phyloP scores from a whole-genome alignment of 2,329 filamentous ascomycete species.

The Drechslerella stenobrocha region DNA sequence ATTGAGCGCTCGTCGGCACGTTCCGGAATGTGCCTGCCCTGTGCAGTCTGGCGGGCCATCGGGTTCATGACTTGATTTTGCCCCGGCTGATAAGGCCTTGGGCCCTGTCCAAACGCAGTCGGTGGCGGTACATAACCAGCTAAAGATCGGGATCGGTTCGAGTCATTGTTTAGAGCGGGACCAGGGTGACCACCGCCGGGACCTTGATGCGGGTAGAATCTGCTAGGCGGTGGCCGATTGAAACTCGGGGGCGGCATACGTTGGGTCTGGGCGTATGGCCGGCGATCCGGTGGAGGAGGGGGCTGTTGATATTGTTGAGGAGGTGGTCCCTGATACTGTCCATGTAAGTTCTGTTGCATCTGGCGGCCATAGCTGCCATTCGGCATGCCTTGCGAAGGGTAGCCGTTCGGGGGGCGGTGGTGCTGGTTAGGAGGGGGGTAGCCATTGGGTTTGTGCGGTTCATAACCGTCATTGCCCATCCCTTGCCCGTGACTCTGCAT shows the following conservation, averaged over 20 bases:
- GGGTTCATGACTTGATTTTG: slow-evolving; percentile 57
- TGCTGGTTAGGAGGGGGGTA: slow-evolving; percentile 57
- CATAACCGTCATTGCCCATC: slow-evolving; percentile 48
- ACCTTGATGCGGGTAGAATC: slow-evolving; percentile 63
- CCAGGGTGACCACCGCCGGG: slow-evolving; percentile 64
- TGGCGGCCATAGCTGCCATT: slow-evolving; percentile 39
- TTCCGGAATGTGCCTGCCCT: slow-evolving; percentile 87
- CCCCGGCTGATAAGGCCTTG: slow-evolving; percentile 20
- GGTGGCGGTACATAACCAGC: slow-evolving; percentile 71
- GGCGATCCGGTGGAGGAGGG: slow-evolving; percentile 58
- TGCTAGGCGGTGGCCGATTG: slow-evolving; percentile 61
- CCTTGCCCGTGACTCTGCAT: slow-evolving; percentile 25
- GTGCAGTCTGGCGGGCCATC: slow-evolving; percentile 79
- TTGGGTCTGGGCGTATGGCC: slow-evolving; percentile 70
- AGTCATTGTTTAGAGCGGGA: slow-evolving; percentile 78
- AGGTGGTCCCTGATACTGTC: slow-evolving; percentile 27
- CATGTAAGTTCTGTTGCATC: slow-evolving; percentile 27
- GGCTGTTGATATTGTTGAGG: slow-evolving; percentile 47
- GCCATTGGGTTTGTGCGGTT: slow-evolving; percentile 56
- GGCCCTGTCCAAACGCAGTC: slow-evolving; percentile 72
- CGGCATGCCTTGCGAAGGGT: slow-evolving; percentile 55
- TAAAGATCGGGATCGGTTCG: slow-evolving; percentile 90
- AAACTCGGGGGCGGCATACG: slow-evolving; percentile 57
- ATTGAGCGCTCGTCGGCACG: slow-evolving; percentile 90
- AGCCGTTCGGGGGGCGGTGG: slow-evolving; percentile 55